These are phyloP conservation scores for Trichoderma asperelloides DNA, from an alignment of 495 filamentous ascomycete genomes.

Conservation along the genomic window DNA sequence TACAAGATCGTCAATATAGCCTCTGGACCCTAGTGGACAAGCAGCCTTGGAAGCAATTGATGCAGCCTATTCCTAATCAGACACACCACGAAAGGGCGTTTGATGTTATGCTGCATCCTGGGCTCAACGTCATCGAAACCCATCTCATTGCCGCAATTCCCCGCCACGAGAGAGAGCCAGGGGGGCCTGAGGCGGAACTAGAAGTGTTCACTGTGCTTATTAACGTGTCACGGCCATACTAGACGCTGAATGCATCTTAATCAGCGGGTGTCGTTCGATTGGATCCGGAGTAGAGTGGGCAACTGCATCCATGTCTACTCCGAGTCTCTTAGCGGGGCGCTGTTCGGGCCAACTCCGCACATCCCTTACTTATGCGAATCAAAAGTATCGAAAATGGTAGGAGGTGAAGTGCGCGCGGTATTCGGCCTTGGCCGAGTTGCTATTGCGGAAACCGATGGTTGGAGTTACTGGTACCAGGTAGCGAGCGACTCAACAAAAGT, in stretches of 20 bases:
- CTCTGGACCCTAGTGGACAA: conserved; percentile 49
- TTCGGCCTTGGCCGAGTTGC: background rate
- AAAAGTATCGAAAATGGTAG: background rate
- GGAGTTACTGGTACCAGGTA: background rate
- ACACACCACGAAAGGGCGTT: conserved; percentile 42
- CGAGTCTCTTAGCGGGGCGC: too few species aligned
- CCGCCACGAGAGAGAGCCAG: conserved; percentile 43
- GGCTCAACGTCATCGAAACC: conserved; percentile 57
- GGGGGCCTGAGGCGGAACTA: conserved; percentile 53
- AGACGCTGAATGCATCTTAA: background rate
- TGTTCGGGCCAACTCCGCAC: background rate
- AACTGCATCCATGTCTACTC: too few species aligned
- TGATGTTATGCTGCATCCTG: conserved; percentile 51
- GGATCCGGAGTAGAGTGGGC: too few species aligned
- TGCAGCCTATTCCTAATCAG: conserved; percentile 36
- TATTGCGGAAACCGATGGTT: background rate
- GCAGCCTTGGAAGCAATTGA: conserved; percentile 33
- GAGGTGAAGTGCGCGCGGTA: background rate
- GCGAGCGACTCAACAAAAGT: background rate
- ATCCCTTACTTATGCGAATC: background rate
- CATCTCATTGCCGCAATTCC: conserved; percentile 56
- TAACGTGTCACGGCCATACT: conserved; percentile 28
- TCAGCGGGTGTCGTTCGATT: background rate
- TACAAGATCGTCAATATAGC: conserved; percentile 51
- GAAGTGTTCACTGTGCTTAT: conserved; percentile 59